Percentiles rank a stretch among this genome's conserved stretches.
Conservation (phyloP, 371 early-diverging fungal genomes). For the Gilbertella persicaria region DNA sequence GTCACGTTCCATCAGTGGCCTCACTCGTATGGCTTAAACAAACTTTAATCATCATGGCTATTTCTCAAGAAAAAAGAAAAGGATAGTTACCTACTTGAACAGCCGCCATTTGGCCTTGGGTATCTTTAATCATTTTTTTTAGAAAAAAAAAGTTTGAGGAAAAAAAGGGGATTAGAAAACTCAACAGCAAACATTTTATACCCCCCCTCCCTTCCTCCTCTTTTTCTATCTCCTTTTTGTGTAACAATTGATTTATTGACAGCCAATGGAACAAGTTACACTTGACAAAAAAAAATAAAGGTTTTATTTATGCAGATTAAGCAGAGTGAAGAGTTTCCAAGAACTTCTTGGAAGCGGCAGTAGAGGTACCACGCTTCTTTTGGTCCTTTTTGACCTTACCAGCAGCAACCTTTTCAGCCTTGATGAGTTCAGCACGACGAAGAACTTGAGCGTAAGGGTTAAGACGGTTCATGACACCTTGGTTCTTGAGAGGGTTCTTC, state of each 20-base stretch:
- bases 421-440: conserved; percentile 82
- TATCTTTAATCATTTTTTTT: conserved; percentile 30
- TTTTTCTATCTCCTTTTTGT: too few relatives aligned
- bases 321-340: conserved; percentile 65
- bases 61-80: not conserved
- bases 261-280: too few relatives aligned
- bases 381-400: conserved; percentile 71
- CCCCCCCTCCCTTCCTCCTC: too few relatives aligned
- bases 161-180: conserved; percentile 1
- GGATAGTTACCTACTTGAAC: conserved; percentile 42
- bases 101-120: conserved; percentile 28
- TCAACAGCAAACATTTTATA: not conserved
- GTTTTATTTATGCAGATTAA: too few relatives aligned
- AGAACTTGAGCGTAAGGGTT: conserved; percentile 96
- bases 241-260: too few relatives aligned
- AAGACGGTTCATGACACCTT: conserved; percentile 89
- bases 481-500: conserved; percentile 98
- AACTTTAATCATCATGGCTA: too few relatives aligned
- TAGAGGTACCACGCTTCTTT: conserved; percentile 37
- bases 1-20: conserved; percentile 48
- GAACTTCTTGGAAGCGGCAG: conserved; percentile 63
- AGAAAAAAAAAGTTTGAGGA: conserved; percentile 13
- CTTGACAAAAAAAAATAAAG: too few relatives aligned
- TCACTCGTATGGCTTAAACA: conserved; percentile 40
- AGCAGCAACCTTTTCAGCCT: conserved; percentile 61